These are phyloP conservation scores for Phytophthora fragariae DNA, from an alignment of 352 stramenopile genomes.

Conservation along the genomic window DNA sequence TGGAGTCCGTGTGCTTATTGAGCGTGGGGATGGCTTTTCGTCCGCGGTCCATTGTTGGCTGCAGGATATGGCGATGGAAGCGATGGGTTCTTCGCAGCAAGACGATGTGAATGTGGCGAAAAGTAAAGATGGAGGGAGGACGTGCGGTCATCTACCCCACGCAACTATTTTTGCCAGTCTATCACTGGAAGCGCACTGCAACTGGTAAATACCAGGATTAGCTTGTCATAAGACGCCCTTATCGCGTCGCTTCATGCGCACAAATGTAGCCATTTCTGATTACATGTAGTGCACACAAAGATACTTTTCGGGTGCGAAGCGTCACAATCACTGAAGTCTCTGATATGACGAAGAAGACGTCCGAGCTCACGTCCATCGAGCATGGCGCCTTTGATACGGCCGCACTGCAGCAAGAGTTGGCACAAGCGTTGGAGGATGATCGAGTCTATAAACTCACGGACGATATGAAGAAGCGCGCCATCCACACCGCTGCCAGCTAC, in stretches of 20 bases:
- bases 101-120: constrained; percentile 30
- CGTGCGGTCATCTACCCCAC: neutral
- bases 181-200: neutral
- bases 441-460: constrained; percentile 88
- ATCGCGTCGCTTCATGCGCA: constrained; percentile 28
- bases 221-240: constrained; percentile 38
- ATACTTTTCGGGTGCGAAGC: constrained; percentile 30
- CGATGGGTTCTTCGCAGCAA: constrained; percentile 4
- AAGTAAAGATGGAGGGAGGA: neutral
- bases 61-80: neutral
- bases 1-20: constrained; percentile 89
- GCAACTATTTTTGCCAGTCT: constrained; percentile 30
- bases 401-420: constrained; percentile 77
- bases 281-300: constrained; percentile 28
- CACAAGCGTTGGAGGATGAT: constrained; percentile 78
- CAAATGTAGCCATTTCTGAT: constrained; percentile 33
- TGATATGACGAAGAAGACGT: constrained; percentile 39
- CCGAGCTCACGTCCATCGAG: constrained; percentile 74
- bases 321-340: constrained; percentile 5
- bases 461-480: constrained; percentile 89
- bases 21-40: constrained; percentile 88
- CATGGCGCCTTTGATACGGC: constrained; percentile 79
- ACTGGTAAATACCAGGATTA: constrained; percentile 16
- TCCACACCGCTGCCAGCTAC: constrained; percentile 84
- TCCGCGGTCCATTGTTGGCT: constrained; percentile 75